A percentile compares a stretch with the other conserved stretches of the same genome.
Evolutionary conservation across 345 rosid species (phyloP).

Genomic region (Physaria fendleri): DNA sequence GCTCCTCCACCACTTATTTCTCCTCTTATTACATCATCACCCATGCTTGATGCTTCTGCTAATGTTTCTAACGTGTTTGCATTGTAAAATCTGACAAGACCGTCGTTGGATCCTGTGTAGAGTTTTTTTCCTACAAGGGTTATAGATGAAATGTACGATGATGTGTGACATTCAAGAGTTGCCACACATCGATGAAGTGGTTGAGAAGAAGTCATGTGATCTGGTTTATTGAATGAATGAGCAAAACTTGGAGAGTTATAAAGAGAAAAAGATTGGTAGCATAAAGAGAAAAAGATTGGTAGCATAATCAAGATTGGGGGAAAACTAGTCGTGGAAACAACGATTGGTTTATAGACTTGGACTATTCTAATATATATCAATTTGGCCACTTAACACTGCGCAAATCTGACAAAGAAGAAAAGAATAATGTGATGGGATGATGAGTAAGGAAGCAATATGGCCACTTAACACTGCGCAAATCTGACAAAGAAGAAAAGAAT

Average conservation of each 20-base stretch:
- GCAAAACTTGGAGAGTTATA: conserved; percentile 5
- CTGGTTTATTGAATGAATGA: neutral
- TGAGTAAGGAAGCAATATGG: conserved; percentile 27
- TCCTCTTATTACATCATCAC: conserved; percentile 17
- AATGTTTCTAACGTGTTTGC: conserved; percentile 34
- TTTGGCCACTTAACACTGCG: conserved; percentile 6
- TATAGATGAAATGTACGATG: conserved; percentile 59
- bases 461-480: no score
- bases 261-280: neutral
- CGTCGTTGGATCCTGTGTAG: conserved; percentile 59
- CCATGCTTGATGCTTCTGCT: conserved; percentile 15
- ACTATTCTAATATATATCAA: conserved; percentile 17
- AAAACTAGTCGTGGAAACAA: conserved; percentile 28
- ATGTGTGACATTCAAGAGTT: conserved; percentile 54
- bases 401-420: conserved; percentile 19
- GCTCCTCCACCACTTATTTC: conserved; percentile 55
- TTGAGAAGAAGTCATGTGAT: conserved; percentile 7
- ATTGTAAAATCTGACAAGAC: conserved; percentile 60
- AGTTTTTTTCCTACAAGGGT: conserved; percentile 56
- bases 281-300: conserved; percentile 5
- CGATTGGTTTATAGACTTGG: conserved; percentile 23
- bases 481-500: conserved; percentile 20
- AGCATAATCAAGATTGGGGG: conserved; percentile 6
- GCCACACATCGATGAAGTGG: conserved; percentile 42
- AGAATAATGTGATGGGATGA: conserved; percentile 21